Conservation (phyloP, 2,329 filamentous ascomycete genomes). For the Colletotrichum magnum region DNA sequence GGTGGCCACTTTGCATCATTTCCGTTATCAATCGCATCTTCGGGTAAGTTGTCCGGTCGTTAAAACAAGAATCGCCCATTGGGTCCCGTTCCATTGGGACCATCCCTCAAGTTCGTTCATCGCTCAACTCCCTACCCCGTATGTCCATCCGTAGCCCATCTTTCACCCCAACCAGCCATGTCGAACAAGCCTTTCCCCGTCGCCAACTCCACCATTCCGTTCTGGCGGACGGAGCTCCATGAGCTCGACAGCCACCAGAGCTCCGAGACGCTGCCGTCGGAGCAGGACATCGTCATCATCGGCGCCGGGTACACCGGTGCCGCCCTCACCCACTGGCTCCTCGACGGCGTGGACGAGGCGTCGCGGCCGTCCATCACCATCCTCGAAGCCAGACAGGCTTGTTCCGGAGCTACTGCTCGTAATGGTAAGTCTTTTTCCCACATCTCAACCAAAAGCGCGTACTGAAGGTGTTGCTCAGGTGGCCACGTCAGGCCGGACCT, state of each 20-base stretch:
- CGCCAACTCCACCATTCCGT: slow-evolving; percentile 22
- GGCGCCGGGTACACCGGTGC: slow-evolving; percentile 38
- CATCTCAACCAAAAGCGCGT: neutral
- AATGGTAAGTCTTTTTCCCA: slow-evolving; percentile 11
- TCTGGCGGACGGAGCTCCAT: slow-evolving; percentile 34
- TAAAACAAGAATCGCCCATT: neutral
- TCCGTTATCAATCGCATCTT: neutral
- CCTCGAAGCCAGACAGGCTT: slow-evolving; percentile 40
- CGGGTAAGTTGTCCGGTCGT: neutral
- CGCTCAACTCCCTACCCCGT: no score
- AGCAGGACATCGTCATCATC: slow-evolving; percentile 39
- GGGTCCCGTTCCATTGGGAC: neutral
- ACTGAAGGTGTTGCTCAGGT: neutral
- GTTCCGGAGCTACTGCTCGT: slow-evolving; percentile 37
- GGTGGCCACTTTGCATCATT: slow-evolving; percentile 15
- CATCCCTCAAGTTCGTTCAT: neutral
- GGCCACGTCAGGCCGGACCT: slow-evolving; percentile 39
- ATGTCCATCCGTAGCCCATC: neutral
- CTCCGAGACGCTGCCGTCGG: slow-evolving; percentile 28
- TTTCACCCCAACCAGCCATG: neutral
- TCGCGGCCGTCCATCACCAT: slow-evolving; percentile 25
- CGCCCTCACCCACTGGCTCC: slow-evolving; percentile 24
- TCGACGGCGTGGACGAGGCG: slow-evolving; percentile 4
- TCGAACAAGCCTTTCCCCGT: slow-evolving; percentile 21
- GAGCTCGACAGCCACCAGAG: slow-evolving; percentile 38